These are phyloP conservation scores for Violaceomyces palustris DNA, from an alignment of 1,284 basidiomycete species.

Conservation along the genomic window DNA sequence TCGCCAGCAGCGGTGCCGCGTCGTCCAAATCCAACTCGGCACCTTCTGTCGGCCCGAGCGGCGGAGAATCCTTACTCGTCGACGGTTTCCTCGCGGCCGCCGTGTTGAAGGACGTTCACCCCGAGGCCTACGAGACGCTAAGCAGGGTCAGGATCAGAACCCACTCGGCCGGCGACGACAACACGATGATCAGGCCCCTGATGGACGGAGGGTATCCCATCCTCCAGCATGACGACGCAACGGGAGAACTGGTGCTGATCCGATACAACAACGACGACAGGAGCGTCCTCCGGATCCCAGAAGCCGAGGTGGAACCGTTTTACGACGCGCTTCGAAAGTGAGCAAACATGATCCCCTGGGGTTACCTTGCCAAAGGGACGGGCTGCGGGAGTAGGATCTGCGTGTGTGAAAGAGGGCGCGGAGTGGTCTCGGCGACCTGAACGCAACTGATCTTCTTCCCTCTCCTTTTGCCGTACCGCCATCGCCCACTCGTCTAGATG, in stretches of 20 bases:
- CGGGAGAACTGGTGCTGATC: slow-evolving; percentile 68
- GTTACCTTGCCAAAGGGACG: too few species aligned
- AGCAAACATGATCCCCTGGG: too few species aligned
- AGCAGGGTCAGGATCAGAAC: slow-evolving; percentile 68
- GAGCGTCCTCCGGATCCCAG: slow-evolving; percentile 18
- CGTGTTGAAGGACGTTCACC: slow-evolving; percentile 68
- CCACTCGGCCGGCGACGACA: slow-evolving; percentile 66
- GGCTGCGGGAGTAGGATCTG: too few species aligned
- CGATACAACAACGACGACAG: slow-evolving; percentile 95
- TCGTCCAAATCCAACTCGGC: slow-evolving; percentile 4
- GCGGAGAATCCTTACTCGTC: slow-evolving; percentile 82
- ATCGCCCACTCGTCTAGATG: too few species aligned
- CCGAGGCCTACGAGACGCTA: slow-evolving; percentile 68
- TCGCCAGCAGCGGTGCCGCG: neutral
- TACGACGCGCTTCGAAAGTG: slow-evolving; percentile 73
- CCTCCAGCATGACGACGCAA: slow-evolving; percentile 56
- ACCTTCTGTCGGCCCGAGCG: slow-evolving; percentile 60
- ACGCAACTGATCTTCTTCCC: neutral
- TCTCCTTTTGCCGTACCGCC: neutral
- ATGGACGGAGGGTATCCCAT: slow-evolving; percentile 38
- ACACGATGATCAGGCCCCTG: slow-evolving; percentile 39
- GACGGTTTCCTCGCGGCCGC: slow-evolving; percentile 90
- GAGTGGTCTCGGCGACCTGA: slow-evolving; percentile 51
- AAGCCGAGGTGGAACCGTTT: slow-evolving; percentile 55
- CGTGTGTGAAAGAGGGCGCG: too few species aligned